These are phyloP conservation scores for Saturnispora zaruensis DNA, from an alignment of 805 yeast species.

Conservation along the genomic window DNA sequence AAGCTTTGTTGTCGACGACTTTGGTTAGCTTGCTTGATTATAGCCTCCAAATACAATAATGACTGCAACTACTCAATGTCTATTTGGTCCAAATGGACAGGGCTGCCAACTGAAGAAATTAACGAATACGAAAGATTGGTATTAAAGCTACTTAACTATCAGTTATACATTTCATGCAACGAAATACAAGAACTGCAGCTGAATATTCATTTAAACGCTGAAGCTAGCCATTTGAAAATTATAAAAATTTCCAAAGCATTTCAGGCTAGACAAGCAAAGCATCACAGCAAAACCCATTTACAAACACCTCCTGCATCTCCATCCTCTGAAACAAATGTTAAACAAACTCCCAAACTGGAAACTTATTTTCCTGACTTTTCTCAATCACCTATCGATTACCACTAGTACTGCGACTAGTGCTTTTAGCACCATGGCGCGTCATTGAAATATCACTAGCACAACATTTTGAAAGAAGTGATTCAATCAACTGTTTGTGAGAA, in stretches of 20 bases:
- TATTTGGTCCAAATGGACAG: conserved; percentile 71
- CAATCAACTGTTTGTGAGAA: no score
- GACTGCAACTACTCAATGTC: conserved; percentile 62
- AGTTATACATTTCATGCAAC: conserved; percentile 26
- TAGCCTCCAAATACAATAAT: conserved; percentile 65
- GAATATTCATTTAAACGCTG: neutral
- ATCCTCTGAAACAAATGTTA: neutral
- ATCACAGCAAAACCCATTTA: neutral
- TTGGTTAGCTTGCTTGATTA: conserved; percentile 57
- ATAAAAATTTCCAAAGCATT: neutral
- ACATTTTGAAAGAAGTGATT: neutral
- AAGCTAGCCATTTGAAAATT: neutral
- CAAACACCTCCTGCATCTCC: conserved; percentile 19
- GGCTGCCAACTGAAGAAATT: conserved; percentile 45
- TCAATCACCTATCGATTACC: neutral
- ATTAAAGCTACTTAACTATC: conserved; percentile 47
- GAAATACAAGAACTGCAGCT: neutral
- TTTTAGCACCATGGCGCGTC: neutral
- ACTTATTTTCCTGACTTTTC: neutral
- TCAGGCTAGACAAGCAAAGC: neutral
- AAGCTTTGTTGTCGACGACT: conserved; percentile 44
- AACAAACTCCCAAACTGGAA: neutral
- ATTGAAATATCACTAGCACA: neutral
- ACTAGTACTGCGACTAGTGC: neutral
- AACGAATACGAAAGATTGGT: conserved; percentile 41